Evolutionary conservation across 495 filamentous ascomycete genomes (phyloP).

Genomic region (Podospora fimiseda): DNA sequence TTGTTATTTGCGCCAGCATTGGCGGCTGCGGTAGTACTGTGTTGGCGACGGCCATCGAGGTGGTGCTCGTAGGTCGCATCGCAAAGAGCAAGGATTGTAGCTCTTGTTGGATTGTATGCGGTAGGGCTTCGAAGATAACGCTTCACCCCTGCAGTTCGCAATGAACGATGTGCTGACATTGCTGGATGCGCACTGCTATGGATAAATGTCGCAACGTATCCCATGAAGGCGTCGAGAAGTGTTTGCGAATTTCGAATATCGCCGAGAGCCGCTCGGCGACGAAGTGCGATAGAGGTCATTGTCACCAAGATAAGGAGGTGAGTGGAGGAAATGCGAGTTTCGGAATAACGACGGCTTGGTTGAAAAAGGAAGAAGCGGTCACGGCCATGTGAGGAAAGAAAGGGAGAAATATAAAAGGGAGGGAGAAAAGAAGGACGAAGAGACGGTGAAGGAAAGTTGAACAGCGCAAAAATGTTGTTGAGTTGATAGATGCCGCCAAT

Average conservation of each 20-base stretch:
- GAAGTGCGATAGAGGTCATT: conserved; percentile 10
- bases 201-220: conserved; percentile 45
- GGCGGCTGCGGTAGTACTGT: neutral
- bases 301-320: neutral
- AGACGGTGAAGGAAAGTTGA: neutral
- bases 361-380: conserved; percentile 7
- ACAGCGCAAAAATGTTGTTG: neutral
- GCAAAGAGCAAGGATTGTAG: conserved; percentile 10
- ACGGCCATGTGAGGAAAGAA: conserved; percentile 5
- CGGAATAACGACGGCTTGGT: neutral
- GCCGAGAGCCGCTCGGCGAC: conserved; percentile 3
- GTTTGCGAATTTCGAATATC: conserved; percentile 5
- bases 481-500: neutral
- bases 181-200: conserved; percentile 15
- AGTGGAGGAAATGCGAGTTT: neutral
- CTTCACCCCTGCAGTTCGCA: conserved; percentile 13
- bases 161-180: conserved; percentile 11
- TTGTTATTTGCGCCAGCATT: neutral
- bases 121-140: conserved; percentile 16
- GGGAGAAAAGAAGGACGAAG: neutral
- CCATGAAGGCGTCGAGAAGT: conserved; percentile 36
- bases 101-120: no score
- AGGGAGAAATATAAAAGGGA: neutral
- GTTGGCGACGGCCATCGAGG: conserved; percentile 3
- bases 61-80: conserved; percentile 4